Evolutionary conservation across 164 flowering plant genomes (phyloP), one percentile per base, ranked within the genome.

Genomic region (Dillenia suffruticosa): DNA sequence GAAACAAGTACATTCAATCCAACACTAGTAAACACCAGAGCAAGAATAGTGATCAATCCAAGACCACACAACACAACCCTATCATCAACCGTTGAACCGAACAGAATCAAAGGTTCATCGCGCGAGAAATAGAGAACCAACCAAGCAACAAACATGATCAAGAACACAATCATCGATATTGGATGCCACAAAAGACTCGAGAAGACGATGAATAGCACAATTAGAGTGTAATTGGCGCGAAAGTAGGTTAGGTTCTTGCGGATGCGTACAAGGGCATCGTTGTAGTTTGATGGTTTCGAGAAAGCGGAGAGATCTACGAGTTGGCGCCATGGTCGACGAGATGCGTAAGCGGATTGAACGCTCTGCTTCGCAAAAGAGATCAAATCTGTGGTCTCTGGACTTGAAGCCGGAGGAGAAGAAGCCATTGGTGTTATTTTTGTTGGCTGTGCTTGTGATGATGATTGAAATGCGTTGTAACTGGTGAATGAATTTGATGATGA

Each of bases 271-370:
- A 50, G 56, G 57, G 71, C 62, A 11, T 76, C 79, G 54, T 60
- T 40, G 61, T 65, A 66, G 68, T 19, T 26, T 57, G 17, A 22
- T 19, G 79, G 79, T 9, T 51, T 52, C 5, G 82, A 67, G 68
- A 84, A 51, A 32, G 72, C 10, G 15, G 77, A 56, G 63, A 52
- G 44, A 51, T 56, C 59, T 53, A 79, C 19, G 61, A 84, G 58
- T 43, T 74, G 69, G 3, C 61, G 57, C 89, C 89, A 84, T 44
- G 87, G 85, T 44, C 89, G 87, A 63, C 70, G 77, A 22, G 73
- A 67, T 63, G 80, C 63, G 57, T 73, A 12, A 19, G 17, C 17
- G 7, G 54, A 51, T 51, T 51, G n/a, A 15, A 15, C 54, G 15
- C 54, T 51, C 9, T 51, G 17, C 16, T 51, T 51, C 0, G 54